Percentiles rank a stretch among this genome's conserved stretches.
Evolutionary conservation across 2,329 filamentous ascomycete species (phyloP).

Genomic region (Thermoascus crustaceus): DNA sequence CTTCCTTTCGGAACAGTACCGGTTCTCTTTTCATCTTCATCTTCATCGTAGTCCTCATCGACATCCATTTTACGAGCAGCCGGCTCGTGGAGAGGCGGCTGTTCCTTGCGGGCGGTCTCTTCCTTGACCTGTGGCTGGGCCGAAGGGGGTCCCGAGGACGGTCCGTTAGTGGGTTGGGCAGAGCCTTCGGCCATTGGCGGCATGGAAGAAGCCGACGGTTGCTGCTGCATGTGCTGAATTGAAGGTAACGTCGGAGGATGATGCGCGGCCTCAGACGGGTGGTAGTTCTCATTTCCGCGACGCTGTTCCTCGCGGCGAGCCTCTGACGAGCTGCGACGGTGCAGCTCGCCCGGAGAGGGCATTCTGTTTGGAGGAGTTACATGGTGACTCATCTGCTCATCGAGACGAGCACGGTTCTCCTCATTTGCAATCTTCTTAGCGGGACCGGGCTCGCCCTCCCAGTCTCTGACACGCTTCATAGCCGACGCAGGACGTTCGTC

Average conservation of each 20-base stretch:
- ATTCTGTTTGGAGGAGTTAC: constrained; percentile 47
- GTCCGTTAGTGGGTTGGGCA: constrained; percentile 33
- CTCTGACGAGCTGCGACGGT: constrained; percentile 72
- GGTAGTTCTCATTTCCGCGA: constrained; percentile 68
- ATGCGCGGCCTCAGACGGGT: constrained; percentile 87
- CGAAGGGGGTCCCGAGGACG: constrained; percentile 28
- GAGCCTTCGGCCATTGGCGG: constrained; percentile 46
- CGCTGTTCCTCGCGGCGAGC: constrained; percentile 60
- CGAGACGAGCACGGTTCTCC: constrained; percentile 75
- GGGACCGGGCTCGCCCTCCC: constrained; percentile 68
- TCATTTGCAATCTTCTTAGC: constrained; percentile 82
- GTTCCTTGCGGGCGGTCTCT: constrained; percentile 43
- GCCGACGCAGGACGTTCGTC: constrained; percentile 72
- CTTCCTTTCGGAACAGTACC: constrained; percentile 25
- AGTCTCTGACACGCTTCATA: constrained; percentile 80
- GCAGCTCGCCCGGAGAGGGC: constrained; percentile 61
- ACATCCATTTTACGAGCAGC: constrained; percentile 93
- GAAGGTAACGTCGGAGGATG: constrained; percentile 60
- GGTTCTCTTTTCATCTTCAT: constrained; percentile 67
- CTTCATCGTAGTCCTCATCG: constrained; percentile 95
- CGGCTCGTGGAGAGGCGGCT: constrained; percentile 60
- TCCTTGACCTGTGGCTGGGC: constrained; percentile 50
- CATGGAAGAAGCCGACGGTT: constrained; percentile 47
- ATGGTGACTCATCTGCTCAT: constrained; percentile 73
- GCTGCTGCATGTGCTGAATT: constrained; percentile 37